Base-by-base conservation (phyloP, 2,329 filamentous ascomycete genomes). In the Colletotrichum sp. region DNA sequence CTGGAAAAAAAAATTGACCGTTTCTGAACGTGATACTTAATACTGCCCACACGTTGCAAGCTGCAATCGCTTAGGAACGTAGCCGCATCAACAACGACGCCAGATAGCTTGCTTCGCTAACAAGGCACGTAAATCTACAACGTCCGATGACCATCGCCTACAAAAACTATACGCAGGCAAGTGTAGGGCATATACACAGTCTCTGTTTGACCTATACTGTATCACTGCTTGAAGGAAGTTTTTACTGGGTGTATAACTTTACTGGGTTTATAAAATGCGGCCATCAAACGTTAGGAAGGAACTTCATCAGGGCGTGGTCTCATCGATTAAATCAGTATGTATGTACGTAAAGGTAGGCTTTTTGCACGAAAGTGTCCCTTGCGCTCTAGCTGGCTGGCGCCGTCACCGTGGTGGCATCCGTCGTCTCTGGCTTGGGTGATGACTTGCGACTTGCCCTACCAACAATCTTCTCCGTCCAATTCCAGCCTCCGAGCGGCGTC, bases 381-480 rank as follows among this genome's bases (percentile, higher is more conserved):
- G 65, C 65, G 55, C 18, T n/a, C 58, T 61, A 61, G 26, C 58
- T 61, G 28, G 58, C 18, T n/a, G 58, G 30, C 16, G 28, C 18
- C 28, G 58, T 32, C 32, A 67, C 36, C 12, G 34, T 38, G 30
- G 48, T 38, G 30, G 26, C 52, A 34, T 67, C 55, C 21, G 57
- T 48, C 36, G 55, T 71, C n/a, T 38, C 58, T 26, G 52, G 48
- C 24, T 67, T 72, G 24, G 74, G 71, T 30, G 74, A 76, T 8
- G 71, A 48, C 36, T 71, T 76, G 4, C 74, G 71, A 9, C 36
- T 43, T 21, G 72, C 63, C 79, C 85, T 88, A 21, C 88, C 88
- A 16, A 87, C 88, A 82, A 90, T 90, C 81, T 88, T 89, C 82
- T 90, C 88, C 8, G 88, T 87, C 89, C 88, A 90, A 79, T 87